Evolutionary conservation across 2,329 filamentous ascomycete species (phyloP), one percentile per base, ranked within the genome.

Genomic region (Thelonectria discophora): DNA sequence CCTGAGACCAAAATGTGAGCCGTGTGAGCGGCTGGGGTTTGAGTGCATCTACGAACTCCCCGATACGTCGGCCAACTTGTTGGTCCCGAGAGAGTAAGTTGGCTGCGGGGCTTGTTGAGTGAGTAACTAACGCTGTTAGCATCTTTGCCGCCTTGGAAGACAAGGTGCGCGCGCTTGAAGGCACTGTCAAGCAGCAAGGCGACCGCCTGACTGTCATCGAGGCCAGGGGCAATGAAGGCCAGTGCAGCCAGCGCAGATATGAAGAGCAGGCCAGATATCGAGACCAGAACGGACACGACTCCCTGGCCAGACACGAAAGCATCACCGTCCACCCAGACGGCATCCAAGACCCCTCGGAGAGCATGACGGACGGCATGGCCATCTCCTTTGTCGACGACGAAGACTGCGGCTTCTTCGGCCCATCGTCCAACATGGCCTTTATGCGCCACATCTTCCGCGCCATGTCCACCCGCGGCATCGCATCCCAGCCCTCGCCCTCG

Each of bases 351-450:
- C 62, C 49, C 13, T 27, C 54, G n/a, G 52, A 63, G 43, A 54
- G 55, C 55, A 55, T 57, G 34, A 65, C 60, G 17, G 63, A 65
- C 46, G 63, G 63, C 1, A 65, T 65, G 63, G 63, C 63, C 5
- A 52, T 65, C 5, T 60, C 60, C 7, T 65, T 65, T 24, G 60
- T 62, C 11, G 24, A 60, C 21, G 63, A 65, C 9, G 46, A 63
- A 34, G 63, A 65, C 17, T 63, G 56, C 20, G 63, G 60, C 3
- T 65, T 63, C 32, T 65, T 65, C 34, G 63, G 63, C 3, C 60
- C 57, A n/a, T 65, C 63, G 1, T 65, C 63, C 9, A 65, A 63
- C 9, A 65, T 65, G 12, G 63, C 63, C 8, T 63, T 65, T 37
- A 60, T 65, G 60, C 61, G 63, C 5, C 63, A 63, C 18, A 65